Evolutionary conservation across 352 stramenopile species (phyloP).

Genomic region (Globisporangium spiculum): DNA sequence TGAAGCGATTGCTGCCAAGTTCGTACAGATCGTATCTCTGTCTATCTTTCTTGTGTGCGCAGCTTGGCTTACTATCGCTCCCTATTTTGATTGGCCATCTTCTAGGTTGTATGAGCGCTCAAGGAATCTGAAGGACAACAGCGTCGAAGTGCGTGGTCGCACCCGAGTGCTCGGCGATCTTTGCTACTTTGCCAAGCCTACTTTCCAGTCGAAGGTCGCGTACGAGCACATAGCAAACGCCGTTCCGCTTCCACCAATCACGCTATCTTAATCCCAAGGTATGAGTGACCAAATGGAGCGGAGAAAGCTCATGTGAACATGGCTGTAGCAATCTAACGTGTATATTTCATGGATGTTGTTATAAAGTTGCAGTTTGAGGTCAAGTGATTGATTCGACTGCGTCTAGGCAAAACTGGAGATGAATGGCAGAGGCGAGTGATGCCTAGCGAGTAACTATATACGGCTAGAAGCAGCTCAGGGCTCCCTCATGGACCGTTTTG

Average conservation of each 20-base stretch:
- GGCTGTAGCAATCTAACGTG: background rate
- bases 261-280: background rate
- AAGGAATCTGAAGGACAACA: background rate
- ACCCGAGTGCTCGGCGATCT: background rate
- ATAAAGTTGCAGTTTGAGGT: background rate
- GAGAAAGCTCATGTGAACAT: background rate
- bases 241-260: background rate
- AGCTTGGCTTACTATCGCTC: background rate
- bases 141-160: background rate
- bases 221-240: background rate
- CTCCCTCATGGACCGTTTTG: conserved; percentile 19
- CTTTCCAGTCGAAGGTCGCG: background rate
- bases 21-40: background rate
- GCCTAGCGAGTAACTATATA: too few species aligned
- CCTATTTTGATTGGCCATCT: background rate
- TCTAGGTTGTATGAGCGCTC: background rate
- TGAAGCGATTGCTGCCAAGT: background rate
- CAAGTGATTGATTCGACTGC: background rate
- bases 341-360: background rate
- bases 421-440: too few species aligned
- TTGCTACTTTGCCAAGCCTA: background rate
- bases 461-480: background rate
- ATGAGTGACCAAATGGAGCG: background rate
- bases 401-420: background rate
- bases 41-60: background rate